Conservation (phyloP, 2,329 filamentous ascomycete genomes). For the Epichloe aotearoae region DNA sequence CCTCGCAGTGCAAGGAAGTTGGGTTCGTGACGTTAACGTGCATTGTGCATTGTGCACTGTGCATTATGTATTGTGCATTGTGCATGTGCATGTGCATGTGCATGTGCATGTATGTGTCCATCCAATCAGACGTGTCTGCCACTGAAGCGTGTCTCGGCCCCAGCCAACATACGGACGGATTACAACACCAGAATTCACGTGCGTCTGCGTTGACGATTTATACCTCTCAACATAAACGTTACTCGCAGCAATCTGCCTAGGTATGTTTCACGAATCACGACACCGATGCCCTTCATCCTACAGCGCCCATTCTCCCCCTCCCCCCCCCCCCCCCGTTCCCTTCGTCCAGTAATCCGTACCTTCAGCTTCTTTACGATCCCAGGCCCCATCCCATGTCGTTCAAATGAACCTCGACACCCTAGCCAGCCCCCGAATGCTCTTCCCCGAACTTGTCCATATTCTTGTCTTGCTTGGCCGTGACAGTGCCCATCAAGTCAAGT, state of each 20-base stretch:
- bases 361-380: background rate
- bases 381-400: background rate
- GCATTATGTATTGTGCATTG: no score
- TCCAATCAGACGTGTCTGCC: background rate
- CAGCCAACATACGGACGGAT: background rate
- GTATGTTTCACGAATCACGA: constrained; percentile 3
- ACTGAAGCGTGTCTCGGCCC: background rate
- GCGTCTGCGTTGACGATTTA: background rate
- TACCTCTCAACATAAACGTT: constrained; percentile 2
- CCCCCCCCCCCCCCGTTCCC: background rate
- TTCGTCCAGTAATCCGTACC: background rate
- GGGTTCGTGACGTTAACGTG: no score
- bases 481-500: background rate
- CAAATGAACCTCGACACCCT: background rate
- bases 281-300: background rate
- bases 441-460: background rate
- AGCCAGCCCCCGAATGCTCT: background rate
- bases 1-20: no score
- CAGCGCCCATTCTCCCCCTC: background rate
- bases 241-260: constrained; percentile 11
- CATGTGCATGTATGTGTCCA: background rate
- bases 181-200: background rate
- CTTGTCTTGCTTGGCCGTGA: background rate
- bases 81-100: background rate
- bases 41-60: no score